Conservation (phyloP, 139 green algal species). For the Chlamydomonas sp. region DNA sequence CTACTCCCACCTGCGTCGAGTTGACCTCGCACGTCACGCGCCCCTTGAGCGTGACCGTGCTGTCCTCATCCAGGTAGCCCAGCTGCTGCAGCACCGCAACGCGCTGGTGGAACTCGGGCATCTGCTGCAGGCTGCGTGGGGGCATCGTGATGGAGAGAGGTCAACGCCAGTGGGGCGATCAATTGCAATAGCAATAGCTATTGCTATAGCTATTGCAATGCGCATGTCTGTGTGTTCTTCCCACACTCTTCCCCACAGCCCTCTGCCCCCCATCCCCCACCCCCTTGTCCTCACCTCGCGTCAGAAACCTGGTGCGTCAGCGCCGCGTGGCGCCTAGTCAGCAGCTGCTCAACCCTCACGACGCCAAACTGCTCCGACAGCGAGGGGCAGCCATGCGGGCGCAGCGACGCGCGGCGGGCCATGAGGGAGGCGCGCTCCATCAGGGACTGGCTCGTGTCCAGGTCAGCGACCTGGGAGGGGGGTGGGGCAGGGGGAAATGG, state of each 20-base stretch:
- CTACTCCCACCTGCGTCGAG: slow-evolving; percentile 52
- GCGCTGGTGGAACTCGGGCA: slow-evolving; percentile 82
- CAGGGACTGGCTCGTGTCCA: slow-evolving; percentile 27
- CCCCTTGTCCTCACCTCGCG: no score
- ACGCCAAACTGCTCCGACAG: slow-evolving; percentile 10
- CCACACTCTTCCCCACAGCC: no score
- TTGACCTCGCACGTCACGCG: slow-evolving; percentile 88
- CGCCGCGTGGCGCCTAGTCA: background rate
- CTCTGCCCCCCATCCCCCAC: background rate
- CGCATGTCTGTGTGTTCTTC: no score
- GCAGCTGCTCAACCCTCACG: background rate
- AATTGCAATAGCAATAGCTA: no score
- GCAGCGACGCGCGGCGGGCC: slow-evolving; percentile 25
- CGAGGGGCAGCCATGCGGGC: slow-evolving; percentile 26
- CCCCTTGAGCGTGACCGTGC: slow-evolving; percentile 77
- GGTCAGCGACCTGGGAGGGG: slow-evolving; percentile 17
- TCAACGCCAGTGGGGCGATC: no score
- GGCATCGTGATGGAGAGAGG: no score
- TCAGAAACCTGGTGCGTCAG: slow-evolving; percentile 5
- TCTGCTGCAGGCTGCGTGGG: no score
- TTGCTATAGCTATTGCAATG: no score
- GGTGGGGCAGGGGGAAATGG: no score
- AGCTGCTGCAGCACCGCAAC: slow-evolving; percentile 68
- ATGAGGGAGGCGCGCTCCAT: slow-evolving; percentile 30
- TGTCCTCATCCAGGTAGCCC: slow-evolving; percentile 66